Percentiles rank a stretch among this genome's conserved stretches.
Evolutionary conservation across 371 early-diverging fungal genomes (phyloP).

Genomic region (Chytridiales sp.): DNA sequence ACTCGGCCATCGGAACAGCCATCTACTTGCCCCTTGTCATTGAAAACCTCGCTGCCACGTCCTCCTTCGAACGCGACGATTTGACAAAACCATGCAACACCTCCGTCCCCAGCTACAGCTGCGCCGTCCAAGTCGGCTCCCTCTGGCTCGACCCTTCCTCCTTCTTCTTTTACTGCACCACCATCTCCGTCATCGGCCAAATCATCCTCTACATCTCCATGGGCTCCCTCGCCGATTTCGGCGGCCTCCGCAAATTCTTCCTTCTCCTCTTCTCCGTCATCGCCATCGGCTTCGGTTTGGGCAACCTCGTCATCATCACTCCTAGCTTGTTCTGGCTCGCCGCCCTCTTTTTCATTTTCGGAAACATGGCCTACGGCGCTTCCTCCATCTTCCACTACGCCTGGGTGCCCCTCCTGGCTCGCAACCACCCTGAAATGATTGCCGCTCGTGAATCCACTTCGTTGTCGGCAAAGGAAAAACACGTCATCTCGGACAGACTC

Average conservation of each 20-base stretch:
- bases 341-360: background rate
- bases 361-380: slow-evolving; percentile 52
- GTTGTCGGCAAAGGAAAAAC: background rate
- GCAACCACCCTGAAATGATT: slow-evolving; percentile 34
- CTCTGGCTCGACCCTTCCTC: slow-evolving; percentile 52
- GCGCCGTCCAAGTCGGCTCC: slow-evolving; percentile 51
- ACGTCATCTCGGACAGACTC: slow-evolving; percentile 26
- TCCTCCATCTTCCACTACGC: slow-evolving; percentile 59
- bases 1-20: slow-evolving; percentile 20
- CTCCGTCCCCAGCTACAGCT: slow-evolving; percentile 24
- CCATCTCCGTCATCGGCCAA: slow-evolving; percentile 58
- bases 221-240: slow-evolving; percentile 63
- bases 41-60: slow-evolving; percentile 37
- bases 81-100: slow-evolving; percentile 34
- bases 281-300: slow-evolving; percentile 36
- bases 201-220: slow-evolving; percentile 56
- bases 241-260: slow-evolving; percentile 47
- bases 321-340: slow-evolving; percentile 6
- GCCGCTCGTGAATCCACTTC: background rate
- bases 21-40: slow-evolving; percentile 52
- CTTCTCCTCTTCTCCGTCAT: slow-evolving; percentile 48
- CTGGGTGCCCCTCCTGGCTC: slow-evolving; percentile 56
- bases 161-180: slow-evolving; percentile 55
- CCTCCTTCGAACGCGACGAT: background rate
- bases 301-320: slow-evolving; percentile 17